Conservation (phyloP, 1,284 basidiomycete species). For the Puccinia triticina region DNA sequence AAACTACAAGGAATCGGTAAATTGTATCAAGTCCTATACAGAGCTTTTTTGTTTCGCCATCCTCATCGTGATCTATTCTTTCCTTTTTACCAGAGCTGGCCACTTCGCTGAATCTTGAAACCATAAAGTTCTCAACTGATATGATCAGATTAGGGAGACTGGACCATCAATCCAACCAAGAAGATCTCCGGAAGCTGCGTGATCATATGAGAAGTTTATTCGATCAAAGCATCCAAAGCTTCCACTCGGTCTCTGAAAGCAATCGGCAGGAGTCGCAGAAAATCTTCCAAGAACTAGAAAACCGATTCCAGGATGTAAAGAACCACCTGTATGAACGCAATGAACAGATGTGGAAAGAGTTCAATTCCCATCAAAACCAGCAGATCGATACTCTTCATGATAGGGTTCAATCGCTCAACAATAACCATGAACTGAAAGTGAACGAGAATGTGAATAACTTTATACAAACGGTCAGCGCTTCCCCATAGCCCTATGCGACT, state of each 20-base stretch:
- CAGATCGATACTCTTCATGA: slow-evolving; percentile 16
- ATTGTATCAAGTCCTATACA: neutral
- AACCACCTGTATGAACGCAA: neutral
- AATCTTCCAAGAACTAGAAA: slow-evolving; percentile 7
- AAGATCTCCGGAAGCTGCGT: slow-evolving; percentile 14
- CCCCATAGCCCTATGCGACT: neutral
- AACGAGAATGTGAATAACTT: slow-evolving; percentile 11
- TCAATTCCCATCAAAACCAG: slow-evolving; percentile 2
- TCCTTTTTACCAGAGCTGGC: slow-evolving; percentile 15
- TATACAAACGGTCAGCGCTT: slow-evolving; percentile 11
- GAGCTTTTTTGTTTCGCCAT: neutral
- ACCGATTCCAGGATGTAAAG: neutral
- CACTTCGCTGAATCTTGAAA: slow-evolving; percentile 4
- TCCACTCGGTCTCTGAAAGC: slow-evolving; percentile 8
- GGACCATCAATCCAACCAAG: slow-evolving; percentile 28
- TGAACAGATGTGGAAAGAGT: slow-evolving; percentile 9
- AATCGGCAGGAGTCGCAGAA: slow-evolving; percentile 3
- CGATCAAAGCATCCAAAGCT: slow-evolving; percentile 19
- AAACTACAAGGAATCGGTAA: slow-evolving; percentile 42
- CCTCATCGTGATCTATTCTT: neutral
- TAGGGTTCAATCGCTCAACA: neutral
- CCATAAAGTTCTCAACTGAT: slow-evolving; percentile 25
- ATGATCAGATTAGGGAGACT: slow-evolving; percentile 20
- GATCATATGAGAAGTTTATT: slow-evolving; percentile 21
- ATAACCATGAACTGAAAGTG: slow-evolving; percentile 8